Conservation (phyloP, 163 green algal genomes). For the Volvox carteri region DNA sequence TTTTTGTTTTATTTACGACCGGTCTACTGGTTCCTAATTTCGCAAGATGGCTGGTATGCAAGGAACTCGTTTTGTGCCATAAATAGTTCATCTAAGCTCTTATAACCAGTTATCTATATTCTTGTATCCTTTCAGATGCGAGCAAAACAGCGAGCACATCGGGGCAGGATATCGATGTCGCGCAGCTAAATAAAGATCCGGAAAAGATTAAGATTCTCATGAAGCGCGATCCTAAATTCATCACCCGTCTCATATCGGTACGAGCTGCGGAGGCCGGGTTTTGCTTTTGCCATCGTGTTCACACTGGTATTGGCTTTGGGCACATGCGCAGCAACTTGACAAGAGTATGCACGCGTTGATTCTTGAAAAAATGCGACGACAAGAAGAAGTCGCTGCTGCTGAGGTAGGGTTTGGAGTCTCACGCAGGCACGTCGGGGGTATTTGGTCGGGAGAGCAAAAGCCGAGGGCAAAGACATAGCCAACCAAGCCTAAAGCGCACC, state of each 20-base stretch:
- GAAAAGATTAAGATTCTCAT: constrained; percentile 72
- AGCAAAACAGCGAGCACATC: constrained; percentile 22
- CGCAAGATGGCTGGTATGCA: neutral
- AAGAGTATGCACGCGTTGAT: constrained; percentile 71
- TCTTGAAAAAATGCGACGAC: constrained; percentile 52
- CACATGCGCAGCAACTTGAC: constrained; percentile 66
- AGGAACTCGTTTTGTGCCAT: neutral
- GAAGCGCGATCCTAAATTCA: constrained; percentile 68
- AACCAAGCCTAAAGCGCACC: neutral
- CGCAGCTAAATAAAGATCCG: constrained; percentile 7
- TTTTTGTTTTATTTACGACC: too few relatives aligned
- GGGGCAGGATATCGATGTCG: constrained; percentile 39
- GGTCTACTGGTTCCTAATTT: too few relatives aligned
- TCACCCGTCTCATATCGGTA: constrained; percentile 64
- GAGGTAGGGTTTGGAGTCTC: constrained; percentile 12
- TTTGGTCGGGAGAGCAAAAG: too few relatives aligned
- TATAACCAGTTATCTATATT: neutral
- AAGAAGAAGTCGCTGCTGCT: constrained; percentile 51
- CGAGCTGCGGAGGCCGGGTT: neutral
- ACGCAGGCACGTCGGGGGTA: too few relatives aligned
- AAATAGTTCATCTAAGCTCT: neutral
- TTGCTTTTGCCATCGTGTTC: neutral
- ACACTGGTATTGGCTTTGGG: neutral
- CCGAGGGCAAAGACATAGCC: neutral
- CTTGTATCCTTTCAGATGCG: neutral